Percentiles rank a stretch among this genome's conserved stretches.
These are phyloP conservation scores for Stylosanthes scabra DNA, from an alignment of 331 rosid species.

Conservation along the genomic window DNA sequence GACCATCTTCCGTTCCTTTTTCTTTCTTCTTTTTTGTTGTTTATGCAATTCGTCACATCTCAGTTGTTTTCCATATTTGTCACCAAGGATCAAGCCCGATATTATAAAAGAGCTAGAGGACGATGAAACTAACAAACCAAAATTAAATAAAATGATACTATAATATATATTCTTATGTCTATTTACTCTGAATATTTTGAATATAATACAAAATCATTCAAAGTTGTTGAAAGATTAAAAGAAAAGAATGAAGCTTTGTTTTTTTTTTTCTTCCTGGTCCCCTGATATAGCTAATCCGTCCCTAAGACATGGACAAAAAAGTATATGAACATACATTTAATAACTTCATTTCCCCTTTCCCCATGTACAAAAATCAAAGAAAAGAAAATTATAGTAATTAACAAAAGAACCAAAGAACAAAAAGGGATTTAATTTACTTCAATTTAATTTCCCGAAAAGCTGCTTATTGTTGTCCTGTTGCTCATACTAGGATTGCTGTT, in stretches of 20 bases:
- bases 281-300: constrained; percentile 34
- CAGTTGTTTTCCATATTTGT: constrained; percentile 42
- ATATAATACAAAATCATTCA: constrained; percentile 46
- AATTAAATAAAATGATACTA: background rate
- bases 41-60: constrained; percentile 13
- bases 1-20: background rate
- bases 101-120: constrained; percentile 28
- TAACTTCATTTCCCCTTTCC: constrained; percentile 45
- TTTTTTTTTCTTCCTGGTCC: background rate
- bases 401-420: background rate
- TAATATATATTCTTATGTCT: constrained; percentile 29
- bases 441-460: constrained; percentile 61
- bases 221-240: constrained; percentile 39
- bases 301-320: constrained; percentile 49
- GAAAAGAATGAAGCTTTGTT: constrained; percentile 53
- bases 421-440: constrained; percentile 35
- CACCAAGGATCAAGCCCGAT: constrained; percentile 3
- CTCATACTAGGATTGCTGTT: constrained; percentile 41
- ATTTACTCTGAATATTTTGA: constrained; percentile 51
- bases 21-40: background rate
- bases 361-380: constrained; percentile 32
- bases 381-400: background rate
- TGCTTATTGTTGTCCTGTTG: constrained; percentile 42
- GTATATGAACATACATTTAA: constrained; percentile 75
- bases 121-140: constrained; percentile 13